Base-by-base conservation (phyloP, 106 monocot genomes). In the Platanthera zijinensis region DNA sequence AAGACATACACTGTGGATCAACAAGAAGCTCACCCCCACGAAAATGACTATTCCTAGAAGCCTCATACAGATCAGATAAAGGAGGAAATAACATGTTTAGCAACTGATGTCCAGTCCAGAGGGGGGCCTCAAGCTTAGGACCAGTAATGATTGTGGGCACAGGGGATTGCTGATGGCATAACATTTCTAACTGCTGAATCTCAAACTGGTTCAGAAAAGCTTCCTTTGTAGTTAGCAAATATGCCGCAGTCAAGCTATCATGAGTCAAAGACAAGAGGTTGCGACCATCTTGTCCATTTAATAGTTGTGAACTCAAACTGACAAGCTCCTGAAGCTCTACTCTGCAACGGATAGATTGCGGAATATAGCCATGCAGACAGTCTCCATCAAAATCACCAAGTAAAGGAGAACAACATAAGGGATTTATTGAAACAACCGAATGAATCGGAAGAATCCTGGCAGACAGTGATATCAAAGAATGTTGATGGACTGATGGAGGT, bases 311-410 rank as follows among this genome's bases (percentile, higher is more conserved):
- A 47, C 86, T 85, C 56, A 97, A 82, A 77, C 82, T 70, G 57
- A 93, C 84, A n/a, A 97, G 84, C 76, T 97, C 84, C 18, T 52
- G 32, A 70, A 97, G 91, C 77, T 97, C 96, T 28, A 87, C 80
- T 83, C 85, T 89, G 39, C 81, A 85, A 57, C 53, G 78, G 0
- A 94, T 32, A 7, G 89, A 93, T 51, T 97, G 96, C 15, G 96
- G 86, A 72, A 97, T 51, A 82, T 82, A 93, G 22, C 91, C 96
- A 80, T 91, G 93, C 48, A 97, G 84, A 78, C 93, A 91, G 57
- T 97, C 96, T 74, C 96, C 96, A 85, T 97, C 96, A 85, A 97
- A 97, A 78, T 97, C 96, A 52, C 96, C 96, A 57, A 77, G 73
- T 3, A 97, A 77, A 80, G 96, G 96, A 54, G 86, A 74, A 82